phyloP scores from a whole-genome alignment of 2,329 filamentous ascomycete species.

The Diaporthe nobilis region DNA sequence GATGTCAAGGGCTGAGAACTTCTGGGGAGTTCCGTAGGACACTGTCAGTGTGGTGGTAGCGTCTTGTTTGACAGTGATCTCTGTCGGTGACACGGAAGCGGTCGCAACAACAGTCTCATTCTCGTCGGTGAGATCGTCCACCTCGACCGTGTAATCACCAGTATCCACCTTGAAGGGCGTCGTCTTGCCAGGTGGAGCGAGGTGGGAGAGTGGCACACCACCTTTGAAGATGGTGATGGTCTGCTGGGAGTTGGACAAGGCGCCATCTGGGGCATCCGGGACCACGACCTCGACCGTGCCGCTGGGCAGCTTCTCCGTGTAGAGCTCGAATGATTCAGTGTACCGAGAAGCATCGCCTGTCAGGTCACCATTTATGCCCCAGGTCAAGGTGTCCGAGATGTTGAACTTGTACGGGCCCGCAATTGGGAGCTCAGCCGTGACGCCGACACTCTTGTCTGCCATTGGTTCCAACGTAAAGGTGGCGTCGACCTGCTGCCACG shows the following conservation, averaged over 20 bases:
- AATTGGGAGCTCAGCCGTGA: neutral
- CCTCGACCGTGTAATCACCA: neutral
- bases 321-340: neutral
- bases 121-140: neutral
- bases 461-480: neutral
- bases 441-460: neutral
- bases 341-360: neutral
- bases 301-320: neutral
- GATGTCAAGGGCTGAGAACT: neutral
- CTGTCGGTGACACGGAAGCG: neutral
- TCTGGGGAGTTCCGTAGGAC: neutral
- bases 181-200: neutral
- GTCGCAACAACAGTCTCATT: neutral
- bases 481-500: neutral
- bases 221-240: neutral
- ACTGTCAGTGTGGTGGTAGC: neutral
- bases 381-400: neutral
- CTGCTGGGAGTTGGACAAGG: neutral
- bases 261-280: neutral
- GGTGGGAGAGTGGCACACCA: neutral
- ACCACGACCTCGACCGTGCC: neutral
- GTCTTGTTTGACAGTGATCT: neutral
- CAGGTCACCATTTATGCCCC: neutral
- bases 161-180: neutral
- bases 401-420: constrained; percentile 1